Evolutionary conservation across 2,329 filamentous ascomycete genomes (phyloP), one percentile per base, ranked within the genome.

Genomic region (Venturia oleaginea): DNA sequence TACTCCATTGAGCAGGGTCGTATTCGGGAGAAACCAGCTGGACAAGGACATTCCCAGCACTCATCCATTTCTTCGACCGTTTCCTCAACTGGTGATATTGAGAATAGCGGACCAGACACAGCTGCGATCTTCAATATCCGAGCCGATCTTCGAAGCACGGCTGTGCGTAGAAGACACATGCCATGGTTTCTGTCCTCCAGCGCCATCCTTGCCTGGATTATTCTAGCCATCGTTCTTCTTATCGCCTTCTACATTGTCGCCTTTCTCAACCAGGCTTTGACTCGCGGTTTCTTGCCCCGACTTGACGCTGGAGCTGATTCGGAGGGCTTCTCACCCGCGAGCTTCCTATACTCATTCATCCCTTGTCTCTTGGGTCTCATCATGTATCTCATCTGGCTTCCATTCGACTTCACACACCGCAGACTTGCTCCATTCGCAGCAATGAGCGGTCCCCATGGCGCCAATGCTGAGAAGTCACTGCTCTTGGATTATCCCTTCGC

Each of bases 261-360:
- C 67, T 97, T 96, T 74, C 79, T 92, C 66, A 86, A 88, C 46
- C 79, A 81, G 10, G 82, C 84, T 13, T 80, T 96, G 37, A 77
- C 83, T 43, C 59, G 43, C n/a, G 92, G 92, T 10, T 97, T 96
- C 73, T 74, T 81, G 7, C 91, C 92, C 2, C 78, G 81, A 7
- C 78, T 96, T 0, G 77, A 80, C 11, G 85, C 87, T 0, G 78
- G 80, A 2, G 85, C 90, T 0, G 78, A 82, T 3, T 62, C 43
- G 7, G 69, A 71, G 32, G 90, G 88, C 22, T 97, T 95, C 75
- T 95, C 91, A 1, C 80, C 90, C 0, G 90, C 91, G 61, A 91
- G 96, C 75, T 97, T 97, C 76, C 77, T 96, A 61, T 97, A 92
- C 78, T 86, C 84, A 66, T 91, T 92, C 74, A 64, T 92, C 27